Conservation (phyloP, 164 flowering plant genomes). For the Chloranthus sessilifolius region DNA sequence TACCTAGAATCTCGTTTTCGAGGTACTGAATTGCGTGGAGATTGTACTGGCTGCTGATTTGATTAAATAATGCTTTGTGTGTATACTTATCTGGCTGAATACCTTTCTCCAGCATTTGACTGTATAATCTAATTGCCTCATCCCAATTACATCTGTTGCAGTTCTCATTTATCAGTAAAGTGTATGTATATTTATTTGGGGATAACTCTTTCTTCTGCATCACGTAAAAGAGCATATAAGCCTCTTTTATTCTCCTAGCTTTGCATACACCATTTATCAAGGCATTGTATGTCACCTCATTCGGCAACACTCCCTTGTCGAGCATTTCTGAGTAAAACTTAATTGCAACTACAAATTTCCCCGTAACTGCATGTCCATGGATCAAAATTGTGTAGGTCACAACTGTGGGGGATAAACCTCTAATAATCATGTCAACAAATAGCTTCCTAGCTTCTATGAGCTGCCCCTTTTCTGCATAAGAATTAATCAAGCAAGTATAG, state of each 20-base stretch:
- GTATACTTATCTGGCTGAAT: conserved; percentile 60
- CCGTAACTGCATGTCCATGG: conserved; percentile 46
- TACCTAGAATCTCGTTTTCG: conserved; percentile 24
- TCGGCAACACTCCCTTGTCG: conserved; percentile 45
- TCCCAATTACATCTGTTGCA: conserved; percentile 41
- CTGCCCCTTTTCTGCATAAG: conserved; percentile 32
- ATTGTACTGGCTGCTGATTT: conserved; percentile 27
- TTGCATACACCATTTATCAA: conserved; percentile 64
- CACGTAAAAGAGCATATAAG: conserved; percentile 38
- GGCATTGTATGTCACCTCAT: conserved; percentile 68
- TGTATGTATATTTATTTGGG: conserved; percentile 67
- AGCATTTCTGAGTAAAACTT: conserved; percentile 54
- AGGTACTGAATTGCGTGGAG: conserved; percentile 29
- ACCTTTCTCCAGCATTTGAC: conserved; percentile 51
- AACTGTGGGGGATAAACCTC: conserved; percentile 49
- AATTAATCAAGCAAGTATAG: conserved; percentile 57
- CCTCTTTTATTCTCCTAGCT: conserved; percentile 35
- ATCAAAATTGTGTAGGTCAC: conserved; percentile 68
- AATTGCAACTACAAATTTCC: conserved; percentile 38
- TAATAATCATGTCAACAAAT: conserved; percentile 42
- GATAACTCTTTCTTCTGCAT: conserved; percentile 46
- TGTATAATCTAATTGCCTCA: conserved; percentile 55
- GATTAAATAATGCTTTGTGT: conserved; percentile 42
- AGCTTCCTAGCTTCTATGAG: conserved; percentile 40
- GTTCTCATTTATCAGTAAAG: conserved; percentile 54